These are phyloP conservation scores for Citrullus mucosospermus DNA, from an alignment of 306 rosid species.

Conservation along the genomic window DNA sequence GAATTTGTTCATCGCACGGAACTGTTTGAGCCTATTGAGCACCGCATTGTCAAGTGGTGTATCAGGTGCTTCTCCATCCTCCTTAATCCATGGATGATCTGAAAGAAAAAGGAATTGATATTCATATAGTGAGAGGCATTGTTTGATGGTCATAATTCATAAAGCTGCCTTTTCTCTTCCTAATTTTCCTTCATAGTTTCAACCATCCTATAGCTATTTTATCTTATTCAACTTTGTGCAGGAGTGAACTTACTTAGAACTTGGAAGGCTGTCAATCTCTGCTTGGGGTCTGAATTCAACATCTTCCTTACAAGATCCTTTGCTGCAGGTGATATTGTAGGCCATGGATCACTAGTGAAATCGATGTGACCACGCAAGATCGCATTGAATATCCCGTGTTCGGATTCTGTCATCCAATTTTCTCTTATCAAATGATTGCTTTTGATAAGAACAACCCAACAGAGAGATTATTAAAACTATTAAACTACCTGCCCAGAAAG, in stretches of 20 bases:
- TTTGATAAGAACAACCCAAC: not conserved
- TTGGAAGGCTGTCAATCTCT: conserved; percentile 69
- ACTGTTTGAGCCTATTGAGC: conserved; percentile 83
- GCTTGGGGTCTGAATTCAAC: conserved; percentile 78
- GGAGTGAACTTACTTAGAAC: conserved; percentile 53
- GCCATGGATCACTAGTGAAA: conserved; percentile 92
- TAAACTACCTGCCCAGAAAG: conserved; percentile 81
- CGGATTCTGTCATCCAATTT: conserved; percentile 54
- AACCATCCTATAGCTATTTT: not conserved
- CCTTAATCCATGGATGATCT: conserved; percentile 63
- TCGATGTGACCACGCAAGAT: conserved; percentile 68
- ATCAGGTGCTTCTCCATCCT: conserved; percentile 97
- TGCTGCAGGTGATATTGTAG: conserved; percentile 65
- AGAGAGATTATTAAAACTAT: not conserved
- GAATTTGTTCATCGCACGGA: conserved; percentile 94
- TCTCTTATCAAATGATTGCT: not conserved
- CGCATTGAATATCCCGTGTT: conserved; percentile 87
- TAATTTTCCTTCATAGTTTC: not conserved
- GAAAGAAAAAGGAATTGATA: conserved; percentile 6
- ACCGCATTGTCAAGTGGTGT: conserved; percentile 94
- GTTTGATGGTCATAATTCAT: not conserved
- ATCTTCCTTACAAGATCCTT: conserved; percentile 93
- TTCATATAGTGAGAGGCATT: not conserved
- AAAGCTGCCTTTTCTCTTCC: not conserved
- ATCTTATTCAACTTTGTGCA: not conserved